Evolutionary conservation across 2,329 filamentous ascomycete species (phyloP).

Genomic region (Bipolaris cookei): DNA sequence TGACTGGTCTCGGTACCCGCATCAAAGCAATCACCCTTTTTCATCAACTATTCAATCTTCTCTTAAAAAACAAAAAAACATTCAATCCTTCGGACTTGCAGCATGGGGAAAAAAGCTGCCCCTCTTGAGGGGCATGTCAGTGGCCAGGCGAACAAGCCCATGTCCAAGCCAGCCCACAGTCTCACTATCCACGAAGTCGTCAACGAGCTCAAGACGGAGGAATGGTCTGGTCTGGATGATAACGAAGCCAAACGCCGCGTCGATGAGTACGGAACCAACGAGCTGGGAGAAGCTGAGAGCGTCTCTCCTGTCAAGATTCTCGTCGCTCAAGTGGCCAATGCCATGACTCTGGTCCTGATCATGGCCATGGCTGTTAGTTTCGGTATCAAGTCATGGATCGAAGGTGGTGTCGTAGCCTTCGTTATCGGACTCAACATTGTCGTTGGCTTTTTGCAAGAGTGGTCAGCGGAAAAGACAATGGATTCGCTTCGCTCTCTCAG

Average conservation of each 20-base stretch:
- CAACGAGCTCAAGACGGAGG: conserved; percentile 65
- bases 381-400: conserved; percentile 55
- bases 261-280: conserved; percentile 69
- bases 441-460: conserved; percentile 57
- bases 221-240: conserved; percentile 69
- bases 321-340: conserved; percentile 75
- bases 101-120: conserved; percentile 31
- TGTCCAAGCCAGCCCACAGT: conserved; percentile 68
- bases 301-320: conserved; percentile 76
- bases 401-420: conserved; percentile 55
- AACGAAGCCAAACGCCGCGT: conserved; percentile 65
- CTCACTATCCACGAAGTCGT: conserved; percentile 60
- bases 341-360: conserved; percentile 73
- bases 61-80: background rate
- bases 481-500: conserved; percentile 53
- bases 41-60: background rate
- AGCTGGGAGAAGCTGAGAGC: conserved; percentile 70
- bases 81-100: background rate
- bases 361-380: conserved; percentile 58
- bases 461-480: conserved; percentile 57
- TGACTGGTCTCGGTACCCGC: background rate
- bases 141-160: conserved; percentile 55
- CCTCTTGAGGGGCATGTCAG: conserved; percentile 42
- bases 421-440: conserved; percentile 55
- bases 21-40: background rate